Conservation (phyloP, 495 filamentous ascomycete genomes). For the Clohesyomyces aquaticus region DNA sequence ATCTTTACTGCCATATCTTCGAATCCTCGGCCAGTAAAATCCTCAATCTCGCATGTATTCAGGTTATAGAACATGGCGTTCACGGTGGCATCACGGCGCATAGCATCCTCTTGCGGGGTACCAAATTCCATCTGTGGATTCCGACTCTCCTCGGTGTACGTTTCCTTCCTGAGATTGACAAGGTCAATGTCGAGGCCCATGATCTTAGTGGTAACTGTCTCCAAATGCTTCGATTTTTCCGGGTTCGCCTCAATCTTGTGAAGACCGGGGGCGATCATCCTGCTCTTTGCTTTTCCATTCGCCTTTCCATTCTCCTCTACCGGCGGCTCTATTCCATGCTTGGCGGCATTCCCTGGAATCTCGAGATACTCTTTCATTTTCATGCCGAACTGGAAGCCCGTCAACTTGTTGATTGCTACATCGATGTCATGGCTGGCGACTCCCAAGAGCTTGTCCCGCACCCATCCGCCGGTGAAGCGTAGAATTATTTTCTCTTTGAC, state of each 20-base stretch:
- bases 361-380: conserved; percentile 64
- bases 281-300: conserved; percentile 35
- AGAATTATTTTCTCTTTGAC: conserved; percentile 54
- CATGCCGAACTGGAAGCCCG: conserved; percentile 76
- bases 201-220: conserved; percentile 84
- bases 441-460: conserved; percentile 91
- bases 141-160: conserved; percentile 80
- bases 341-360: conserved; percentile 48
- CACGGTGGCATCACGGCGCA: conserved; percentile 88
- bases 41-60: conserved; percentile 73
- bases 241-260: conserved; percentile 71
- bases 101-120: conserved; percentile 84
- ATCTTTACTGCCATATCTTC: conserved; percentile 70
- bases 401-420: conserved; percentile 93
- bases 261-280: conserved; percentile 44
- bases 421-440: conserved; percentile 88
- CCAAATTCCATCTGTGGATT: conserved; percentile 95
- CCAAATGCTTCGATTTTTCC: conserved; percentile 96
- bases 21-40: conserved; percentile 76
- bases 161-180: conserved; percentile 92
- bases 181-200: conserved; percentile 90
- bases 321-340: conserved; percentile 46
- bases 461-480: conserved; percentile 97
- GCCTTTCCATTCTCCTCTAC: conserved; percentile 39
- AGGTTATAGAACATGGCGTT: conserved; percentile 98